Conservation (phyloP, 495 filamentous ascomycete genomes). For the Wilcoxina mikolae region DNA sequence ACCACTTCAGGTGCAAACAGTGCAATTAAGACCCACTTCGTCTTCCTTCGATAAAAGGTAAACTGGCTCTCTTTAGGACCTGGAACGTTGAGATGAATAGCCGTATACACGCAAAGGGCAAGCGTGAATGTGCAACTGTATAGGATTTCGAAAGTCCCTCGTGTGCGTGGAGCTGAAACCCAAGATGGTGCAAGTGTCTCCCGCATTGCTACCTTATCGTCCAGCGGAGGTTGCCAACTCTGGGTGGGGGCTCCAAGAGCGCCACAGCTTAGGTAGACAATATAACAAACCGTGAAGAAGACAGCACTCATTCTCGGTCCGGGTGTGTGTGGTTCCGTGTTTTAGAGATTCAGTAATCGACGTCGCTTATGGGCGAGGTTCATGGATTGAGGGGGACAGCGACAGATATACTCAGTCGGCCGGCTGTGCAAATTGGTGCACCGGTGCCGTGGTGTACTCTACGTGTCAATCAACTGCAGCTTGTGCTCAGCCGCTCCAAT, state of each 20-base stretch:
- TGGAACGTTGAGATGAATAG: constrained; percentile 12
- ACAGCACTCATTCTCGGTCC: neutral
- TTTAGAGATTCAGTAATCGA: neutral
- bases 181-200: constrained; percentile 3
- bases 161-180: constrained; percentile 6
- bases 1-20: constrained; percentile 10
- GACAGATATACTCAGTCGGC: too few species aligned
- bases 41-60: neutral
- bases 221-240: neutral
- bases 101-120: constrained; percentile 17
- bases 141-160: constrained; percentile 21
- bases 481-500: too few species aligned
- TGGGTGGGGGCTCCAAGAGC: neutral
- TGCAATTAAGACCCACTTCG: constrained; percentile 6
- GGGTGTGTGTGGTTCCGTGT: neutral
- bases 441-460: too few species aligned
- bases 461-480: too few species aligned
- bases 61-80: neutral
- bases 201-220: neutral
- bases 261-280: neutral
- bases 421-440: too few species aligned
- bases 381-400: too few species aligned
- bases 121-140: constrained; percentile 22
- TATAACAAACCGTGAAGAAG: neutral
- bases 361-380: too few species aligned